Percentiles rank a stretch among this genome's conserved stretches.
Conservation (phyloP, 2,329 filamentous ascomycete genomes). For the Phaeomoniella chlamydospora region DNA sequence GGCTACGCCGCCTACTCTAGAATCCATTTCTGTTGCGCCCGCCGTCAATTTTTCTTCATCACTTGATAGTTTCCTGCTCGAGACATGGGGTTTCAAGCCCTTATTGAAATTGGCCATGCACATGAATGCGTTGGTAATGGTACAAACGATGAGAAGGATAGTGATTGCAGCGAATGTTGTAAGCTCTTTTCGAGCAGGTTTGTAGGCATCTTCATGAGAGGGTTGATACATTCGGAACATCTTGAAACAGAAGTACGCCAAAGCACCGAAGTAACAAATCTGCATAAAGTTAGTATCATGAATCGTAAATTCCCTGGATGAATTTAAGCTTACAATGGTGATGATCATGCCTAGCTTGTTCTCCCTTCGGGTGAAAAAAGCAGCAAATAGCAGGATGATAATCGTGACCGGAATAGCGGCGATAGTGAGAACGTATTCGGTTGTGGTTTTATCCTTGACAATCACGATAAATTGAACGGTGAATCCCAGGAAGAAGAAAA, state of each 20-base stretch:
- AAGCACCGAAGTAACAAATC: conserved; percentile 71
- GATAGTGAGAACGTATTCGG: conserved; percentile 76
- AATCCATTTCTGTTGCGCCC: conserved; percentile 19
- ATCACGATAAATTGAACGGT: conserved; percentile 96
- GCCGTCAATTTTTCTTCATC: conserved; percentile 34
- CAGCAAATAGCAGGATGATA: conserved; percentile 69
- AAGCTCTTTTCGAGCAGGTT: conserved; percentile 67
- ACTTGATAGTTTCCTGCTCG: conserved; percentile 36
- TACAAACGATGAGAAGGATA: conserved; percentile 73
- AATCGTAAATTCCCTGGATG: not conserved
- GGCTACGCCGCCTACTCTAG: not conserved
- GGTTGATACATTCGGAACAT: conserved; percentile 84
- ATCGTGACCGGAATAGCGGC: conserved; percentile 87
- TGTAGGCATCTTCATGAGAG: conserved; percentile 45
- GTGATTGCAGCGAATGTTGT: conserved; percentile 92
- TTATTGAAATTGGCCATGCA: conserved; percentile 85
- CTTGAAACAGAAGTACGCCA: conserved; percentile 97
- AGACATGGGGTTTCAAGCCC: conserved; percentile 77
- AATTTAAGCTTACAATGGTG: conserved; percentile 45
- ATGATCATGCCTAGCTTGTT: conserved; percentile 61
- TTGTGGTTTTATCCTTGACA: conserved; percentile 52
- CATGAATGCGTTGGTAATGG: conserved; percentile 72
- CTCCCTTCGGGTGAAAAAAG: conserved; percentile 72
- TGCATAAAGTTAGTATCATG: conserved; percentile 10
- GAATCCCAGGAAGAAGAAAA: conserved; percentile 99